Evolutionary conservation across 148 eudicot species (phyloP).

Genomic region (Diospyros lotus): DNA sequence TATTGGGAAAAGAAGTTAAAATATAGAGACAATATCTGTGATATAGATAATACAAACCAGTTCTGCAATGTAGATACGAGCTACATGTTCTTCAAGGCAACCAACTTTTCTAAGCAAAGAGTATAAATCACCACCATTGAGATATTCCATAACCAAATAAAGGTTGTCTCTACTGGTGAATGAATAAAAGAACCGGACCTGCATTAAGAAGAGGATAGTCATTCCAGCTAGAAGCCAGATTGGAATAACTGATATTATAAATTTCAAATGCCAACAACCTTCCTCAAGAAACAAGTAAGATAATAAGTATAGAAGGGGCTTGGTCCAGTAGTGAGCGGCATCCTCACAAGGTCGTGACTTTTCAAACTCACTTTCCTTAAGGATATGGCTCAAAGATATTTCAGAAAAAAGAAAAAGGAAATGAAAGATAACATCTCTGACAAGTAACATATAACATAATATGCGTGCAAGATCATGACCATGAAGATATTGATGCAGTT

Average conservation of each 20-base stretch:
- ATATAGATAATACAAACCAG: slow-evolving; percentile 31
- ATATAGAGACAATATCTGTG: slow-evolving; percentile 1
- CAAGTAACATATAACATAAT: not conserved
- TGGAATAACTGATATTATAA: not conserved
- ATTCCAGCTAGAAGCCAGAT: not conserved
- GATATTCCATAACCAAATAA: slow-evolving; percentile 70
- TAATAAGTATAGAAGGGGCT: not conserved
- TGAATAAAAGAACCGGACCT: slow-evolving; percentile 72
- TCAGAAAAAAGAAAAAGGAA: too few relatives aligned
- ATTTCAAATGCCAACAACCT: not conserved
- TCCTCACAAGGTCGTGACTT: not conserved
- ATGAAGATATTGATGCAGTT: slow-evolving; percentile 6
- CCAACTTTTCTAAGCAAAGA: slow-evolving; percentile 60
- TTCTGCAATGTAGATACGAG: slow-evolving; percentile 57
- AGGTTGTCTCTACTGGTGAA: slow-evolving; percentile 61
- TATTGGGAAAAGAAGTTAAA: slow-evolving; percentile 7
- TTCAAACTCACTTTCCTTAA: too few relatives aligned
- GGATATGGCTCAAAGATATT: too few relatives aligned
- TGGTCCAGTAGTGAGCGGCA: not conserved
- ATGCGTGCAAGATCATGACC: not conserved
- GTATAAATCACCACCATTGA: slow-evolving; percentile 64
- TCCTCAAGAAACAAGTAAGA: not conserved
- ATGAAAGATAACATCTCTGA: too few relatives aligned
- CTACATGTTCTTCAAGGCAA: slow-evolving; percentile 59
- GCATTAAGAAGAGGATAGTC: slow-evolving; percentile 11